Percentiles rank a stretch among this genome's conserved stretches.
Conservation (phyloP, 2,329 filamentous ascomycete species). For the Kalmusia sp. region DNA sequence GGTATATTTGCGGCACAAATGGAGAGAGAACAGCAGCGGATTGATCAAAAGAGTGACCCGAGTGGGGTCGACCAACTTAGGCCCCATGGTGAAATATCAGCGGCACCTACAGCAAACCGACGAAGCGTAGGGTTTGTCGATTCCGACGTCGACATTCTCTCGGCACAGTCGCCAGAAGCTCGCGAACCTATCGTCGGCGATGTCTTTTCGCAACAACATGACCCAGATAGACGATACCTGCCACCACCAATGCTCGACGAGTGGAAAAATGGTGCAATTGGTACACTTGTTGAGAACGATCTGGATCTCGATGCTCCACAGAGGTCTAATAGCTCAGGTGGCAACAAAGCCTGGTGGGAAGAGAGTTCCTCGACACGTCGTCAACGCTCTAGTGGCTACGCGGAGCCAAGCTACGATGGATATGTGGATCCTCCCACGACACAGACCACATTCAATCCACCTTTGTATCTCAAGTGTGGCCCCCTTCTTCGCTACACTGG, state of each 20-base stretch:
- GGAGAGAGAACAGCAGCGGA: conserved; percentile 48
- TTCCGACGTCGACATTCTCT: conserved; percentile 28
- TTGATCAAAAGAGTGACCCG: conserved; percentile 41
- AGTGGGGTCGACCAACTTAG: conserved; percentile 45
- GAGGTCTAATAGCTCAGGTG: conserved; percentile 31
- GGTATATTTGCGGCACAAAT: conserved; percentile 44
- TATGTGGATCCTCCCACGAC: conserved; percentile 70
- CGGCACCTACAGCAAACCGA: conserved; percentile 42
- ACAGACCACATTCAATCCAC: conserved; percentile 80
- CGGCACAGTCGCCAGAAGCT: conserved; percentile 32
- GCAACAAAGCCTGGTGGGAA: conserved; percentile 77
- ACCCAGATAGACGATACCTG: conserved; percentile 60
- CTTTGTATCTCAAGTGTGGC: conserved; percentile 86
- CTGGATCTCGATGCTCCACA: conserved; percentile 48
- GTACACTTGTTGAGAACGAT: conserved; percentile 51
- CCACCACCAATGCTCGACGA: conserved; percentile 67
- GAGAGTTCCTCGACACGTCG: conserved; percentile 55
- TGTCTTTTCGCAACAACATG: conserved; percentile 47
- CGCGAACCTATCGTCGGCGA: conserved; percentile 36
- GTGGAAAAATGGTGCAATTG: conserved; percentile 52
- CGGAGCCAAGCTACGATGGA: conserved; percentile 65
- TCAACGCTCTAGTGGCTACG: conserved; percentile 42
- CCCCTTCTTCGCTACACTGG: conserved; percentile 91
- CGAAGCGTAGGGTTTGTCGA: conserved; percentile 52
- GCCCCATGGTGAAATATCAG: conserved; percentile 29